phyloP scores from a whole-genome alignment of 2,329 filamentous ascomycete species.

The Penicillium sp. region DNA sequence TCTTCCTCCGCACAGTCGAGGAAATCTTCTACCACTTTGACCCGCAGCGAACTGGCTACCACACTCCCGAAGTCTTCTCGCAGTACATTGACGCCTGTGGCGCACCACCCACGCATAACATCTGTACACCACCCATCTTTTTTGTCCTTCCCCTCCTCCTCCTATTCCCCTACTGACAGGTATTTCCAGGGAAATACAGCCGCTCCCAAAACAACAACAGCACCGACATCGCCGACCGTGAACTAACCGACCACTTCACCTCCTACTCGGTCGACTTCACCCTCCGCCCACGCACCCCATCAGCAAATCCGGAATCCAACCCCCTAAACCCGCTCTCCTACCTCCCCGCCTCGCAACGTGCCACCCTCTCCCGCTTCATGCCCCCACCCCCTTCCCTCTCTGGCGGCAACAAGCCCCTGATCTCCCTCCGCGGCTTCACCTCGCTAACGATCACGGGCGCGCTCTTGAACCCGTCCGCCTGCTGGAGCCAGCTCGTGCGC shows the following conservation, averaged over 20 bases:
- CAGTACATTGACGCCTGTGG: slow-evolving; percentile 15
- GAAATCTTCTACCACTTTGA: slow-evolving; percentile 16
- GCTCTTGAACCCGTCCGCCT: slow-evolving; percentile 9
- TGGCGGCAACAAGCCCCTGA: slow-evolving; percentile 13
- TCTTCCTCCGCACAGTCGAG: slow-evolving; percentile 5
- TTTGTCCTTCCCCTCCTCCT: background rate
- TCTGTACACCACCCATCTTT: slow-evolving; percentile 1
- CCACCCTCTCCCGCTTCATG: background rate
- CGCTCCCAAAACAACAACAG: slow-evolving; percentile 2
- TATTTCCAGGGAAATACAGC: slow-evolving; percentile 14
- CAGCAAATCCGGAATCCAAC: background rate
- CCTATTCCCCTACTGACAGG: background rate
- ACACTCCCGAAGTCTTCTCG: slow-evolving; percentile 10
- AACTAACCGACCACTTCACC: slow-evolving; percentile 19
- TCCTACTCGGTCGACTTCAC: slow-evolving; percentile 17
- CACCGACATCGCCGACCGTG: slow-evolving; percentile 19
- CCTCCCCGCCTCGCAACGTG: background rate
- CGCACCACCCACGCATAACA: slow-evolving; percentile 12
- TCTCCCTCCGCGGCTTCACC: slow-evolving; percentile 7
- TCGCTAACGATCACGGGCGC: background rate
- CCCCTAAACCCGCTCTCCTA: background rate
- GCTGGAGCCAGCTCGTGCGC: slow-evolving; percentile 12
- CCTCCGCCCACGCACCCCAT: slow-evolving; percentile 14
- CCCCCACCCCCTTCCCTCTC: background rate
- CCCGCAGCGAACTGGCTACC: slow-evolving; percentile 9